These are phyloP conservation scores for Aspergillus sp. DNA, from an alignment of 2,329 filamentous ascomycete genomes.

Conservation along the genomic window DNA sequence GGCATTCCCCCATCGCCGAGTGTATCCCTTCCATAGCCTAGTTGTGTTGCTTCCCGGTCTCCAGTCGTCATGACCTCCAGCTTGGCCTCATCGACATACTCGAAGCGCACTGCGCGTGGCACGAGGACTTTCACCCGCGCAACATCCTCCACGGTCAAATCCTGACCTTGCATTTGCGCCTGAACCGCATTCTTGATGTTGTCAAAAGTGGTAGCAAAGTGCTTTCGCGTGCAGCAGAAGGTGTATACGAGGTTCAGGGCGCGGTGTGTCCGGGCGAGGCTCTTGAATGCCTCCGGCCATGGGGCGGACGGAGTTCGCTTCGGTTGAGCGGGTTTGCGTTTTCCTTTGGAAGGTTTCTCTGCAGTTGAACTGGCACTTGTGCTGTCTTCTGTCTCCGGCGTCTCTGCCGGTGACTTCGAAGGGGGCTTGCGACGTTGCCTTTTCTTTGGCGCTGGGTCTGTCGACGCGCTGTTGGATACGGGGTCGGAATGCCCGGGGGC, in stretches of 20 bases:
- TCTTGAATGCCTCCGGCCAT: slow-evolving; percentile 76
- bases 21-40: slow-evolving; percentile 57
- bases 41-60: slow-evolving; percentile 55
- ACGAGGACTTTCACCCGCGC: slow-evolving; percentile 77
- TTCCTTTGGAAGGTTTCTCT: slow-evolving; percentile 3
- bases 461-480: slow-evolving; percentile 19
- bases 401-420: not conserved
- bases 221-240: slow-evolving; percentile 90
- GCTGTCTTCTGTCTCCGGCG: not conserved
- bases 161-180: slow-evolving; percentile 68
- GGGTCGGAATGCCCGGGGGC: not conserved
- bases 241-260: slow-evolving; percentile 93
- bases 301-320: slow-evolving; percentile 46
- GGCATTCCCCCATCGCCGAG: slow-evolving; percentile 47
- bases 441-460: not conserved
- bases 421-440: slow-evolving; percentile 9
- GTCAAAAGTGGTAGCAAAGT: slow-evolving; percentile 87
- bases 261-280: slow-evolving; percentile 73
- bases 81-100: slow-evolving; percentile 81
- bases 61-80: slow-evolving; percentile 74
- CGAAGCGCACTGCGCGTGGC: slow-evolving; percentile 76
- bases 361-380: not conserved
- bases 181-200: slow-evolving; percentile 85
- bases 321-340: slow-evolving; percentile 4
- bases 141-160: slow-evolving; percentile 74